Evolutionary conservation across 2,329 filamentous ascomycete species (phyloP).

Genomic region (Colletotrichum tofieldiae): DNA sequence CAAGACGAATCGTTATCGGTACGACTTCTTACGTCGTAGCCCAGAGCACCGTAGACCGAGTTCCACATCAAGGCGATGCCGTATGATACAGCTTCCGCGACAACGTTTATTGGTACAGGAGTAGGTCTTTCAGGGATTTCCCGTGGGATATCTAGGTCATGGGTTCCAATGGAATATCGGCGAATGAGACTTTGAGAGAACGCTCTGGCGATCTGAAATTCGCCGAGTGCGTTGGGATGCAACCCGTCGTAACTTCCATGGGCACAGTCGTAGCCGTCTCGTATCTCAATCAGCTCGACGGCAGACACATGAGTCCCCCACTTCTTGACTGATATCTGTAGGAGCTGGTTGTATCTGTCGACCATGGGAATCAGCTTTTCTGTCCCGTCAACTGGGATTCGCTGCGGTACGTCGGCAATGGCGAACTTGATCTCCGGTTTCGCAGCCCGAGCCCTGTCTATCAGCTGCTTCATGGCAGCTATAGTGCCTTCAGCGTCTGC

Average conservation of each 20-base stretch:
- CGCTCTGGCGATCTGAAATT: constrained; percentile 59
- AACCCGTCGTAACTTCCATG: constrained; percentile 57
- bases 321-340: constrained; percentile 44
- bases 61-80: constrained; percentile 47
- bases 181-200: constrained; percentile 53
- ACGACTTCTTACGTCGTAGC: constrained; percentile 39
- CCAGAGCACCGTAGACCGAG: constrained; percentile 46
- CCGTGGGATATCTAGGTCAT: constrained; percentile 46
- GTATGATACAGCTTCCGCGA: constrained; percentile 24
- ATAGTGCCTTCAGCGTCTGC: constrained; percentile 44
- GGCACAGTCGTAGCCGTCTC: constrained; percentile 50
- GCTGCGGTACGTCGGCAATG: constrained; percentile 51
- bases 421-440: constrained; percentile 49
- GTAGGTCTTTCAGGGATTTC: constrained; percentile 43
- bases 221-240: constrained; percentile 58
- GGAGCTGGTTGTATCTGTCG: constrained; percentile 48
- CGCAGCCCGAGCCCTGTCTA: constrained; percentile 50
- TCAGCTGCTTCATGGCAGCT: constrained; percentile 47
- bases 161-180: constrained; percentile 46
- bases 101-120: constrained; percentile 40
- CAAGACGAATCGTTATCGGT: background rate
- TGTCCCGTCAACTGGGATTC: constrained; percentile 45
- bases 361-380: constrained; percentile 48
- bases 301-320: constrained; percentile 51
- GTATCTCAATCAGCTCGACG: constrained; percentile 52